phyloP scores from a whole-genome alignment of 257 asterid genomes.

The Cynanchum wilfordii region DNA sequence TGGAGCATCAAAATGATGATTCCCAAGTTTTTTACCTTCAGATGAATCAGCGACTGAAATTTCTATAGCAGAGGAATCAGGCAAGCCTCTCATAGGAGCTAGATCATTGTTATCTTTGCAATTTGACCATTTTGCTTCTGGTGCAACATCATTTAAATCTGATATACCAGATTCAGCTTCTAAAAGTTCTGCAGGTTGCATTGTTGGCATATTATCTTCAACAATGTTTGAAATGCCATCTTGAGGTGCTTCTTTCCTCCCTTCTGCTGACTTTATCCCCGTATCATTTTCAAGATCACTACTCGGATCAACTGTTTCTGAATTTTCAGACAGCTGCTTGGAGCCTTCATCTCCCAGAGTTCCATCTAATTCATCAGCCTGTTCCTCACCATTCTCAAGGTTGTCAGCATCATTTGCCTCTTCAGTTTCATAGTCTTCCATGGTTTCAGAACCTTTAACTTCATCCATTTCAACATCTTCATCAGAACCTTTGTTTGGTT shows the following conservation, averaged over 20 bases:
- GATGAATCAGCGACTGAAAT: constrained; percentile 46
- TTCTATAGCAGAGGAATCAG: constrained; percentile 50
- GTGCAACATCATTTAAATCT: constrained; percentile 41
- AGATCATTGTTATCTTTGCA: constrained; percentile 42
- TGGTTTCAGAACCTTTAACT: constrained; percentile 39
- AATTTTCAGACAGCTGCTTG: constrained; percentile 35
- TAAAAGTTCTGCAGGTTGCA: constrained; percentile 40
- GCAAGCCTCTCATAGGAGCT: constrained; percentile 56
- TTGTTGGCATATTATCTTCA: constrained; percentile 30
- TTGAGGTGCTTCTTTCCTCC: constrained; percentile 33
- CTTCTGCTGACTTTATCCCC: constrained; percentile 33
- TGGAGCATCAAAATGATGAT: constrained; percentile 36
- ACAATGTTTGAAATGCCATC: constrained; percentile 26
- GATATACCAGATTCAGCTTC: constrained; percentile 32
- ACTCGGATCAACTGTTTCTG: constrained; percentile 39
- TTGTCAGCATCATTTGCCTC: constrained; percentile 39
- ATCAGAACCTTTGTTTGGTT: constrained; percentile 38
- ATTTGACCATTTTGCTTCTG: constrained; percentile 43
- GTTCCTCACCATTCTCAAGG: constrained; percentile 36
- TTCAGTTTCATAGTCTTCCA: constrained; percentile 50
- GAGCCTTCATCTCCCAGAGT: constrained; percentile 38
- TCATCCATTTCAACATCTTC: constrained; percentile 45
- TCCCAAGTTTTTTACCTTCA: constrained; percentile 42
- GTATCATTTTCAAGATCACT: constrained; percentile 36
- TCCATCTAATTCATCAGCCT: constrained; percentile 28